Base-by-base conservation (phyloP, 2,329 filamentous ascomycete species). In the Ilyonectria robusta region DNA sequence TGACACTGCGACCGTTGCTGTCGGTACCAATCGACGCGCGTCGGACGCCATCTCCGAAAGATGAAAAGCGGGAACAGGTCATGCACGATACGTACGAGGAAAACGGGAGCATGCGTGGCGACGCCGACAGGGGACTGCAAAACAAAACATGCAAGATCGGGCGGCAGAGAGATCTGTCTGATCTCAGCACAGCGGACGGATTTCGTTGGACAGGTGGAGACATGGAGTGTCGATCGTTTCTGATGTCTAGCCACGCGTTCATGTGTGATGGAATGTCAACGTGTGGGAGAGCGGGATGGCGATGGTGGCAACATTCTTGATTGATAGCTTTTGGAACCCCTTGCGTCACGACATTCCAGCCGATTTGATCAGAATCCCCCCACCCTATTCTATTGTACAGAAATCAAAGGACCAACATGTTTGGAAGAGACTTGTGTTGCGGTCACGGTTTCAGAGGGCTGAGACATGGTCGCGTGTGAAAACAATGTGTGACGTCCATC, bases 11-110 rank as follows among this genome's bases (percentile, higher is more conserved):
- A 33, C n/a, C n/a, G 29, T 15, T 53, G 10, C 37, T 31, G 31
- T 48, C 31, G 50, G 55, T 48, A 33, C 42, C 44, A 59, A 42
- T 42, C 62, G 56, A 65, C 62, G 56, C 56, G 62, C 62, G 62
- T 65, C 56, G 56, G 62, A 31, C 19, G 23, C 55, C 15, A 44
- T 60, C 33, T 44, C 56, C 50, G 62, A 55, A 29, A 50, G 44
- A 47, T 44, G 50, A 60, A 60, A 57, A 57, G 62, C 51, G 62
- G 62, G 48, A 42, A 59, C 17, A 21, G n/a, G 19, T 2, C 9
- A 13, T 19, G 29, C 62, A 21, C 9, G 26, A 42, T 17, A n/a
- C 31, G 55, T 48, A 59, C 29, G 26, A 29, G 17, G 21, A 42
- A 50, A n/a, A 57, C 6, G 4, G 15, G 26, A 26, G 15, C 10